phyloP scores from a whole-genome alignment of 352 stramenopile species.

The Phytophthora vignae region DNA sequence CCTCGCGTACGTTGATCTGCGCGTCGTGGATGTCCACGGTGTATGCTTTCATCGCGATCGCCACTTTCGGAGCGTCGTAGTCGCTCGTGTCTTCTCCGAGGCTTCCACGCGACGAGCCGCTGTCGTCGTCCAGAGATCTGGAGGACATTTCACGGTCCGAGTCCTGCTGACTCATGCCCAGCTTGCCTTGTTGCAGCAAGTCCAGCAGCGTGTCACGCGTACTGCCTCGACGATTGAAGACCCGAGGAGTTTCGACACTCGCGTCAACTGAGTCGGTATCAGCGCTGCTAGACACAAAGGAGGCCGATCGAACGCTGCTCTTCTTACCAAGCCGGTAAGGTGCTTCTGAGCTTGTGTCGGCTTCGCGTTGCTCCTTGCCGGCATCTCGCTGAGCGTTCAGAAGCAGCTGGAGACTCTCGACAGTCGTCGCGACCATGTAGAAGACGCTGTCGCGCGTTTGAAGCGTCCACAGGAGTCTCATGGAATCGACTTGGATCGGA shows the following conservation, averaged over 20 bases:
- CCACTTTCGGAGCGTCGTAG: constrained; percentile 33
- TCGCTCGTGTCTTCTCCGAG: constrained; percentile 23
- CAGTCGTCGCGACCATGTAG: constrained; percentile 67
- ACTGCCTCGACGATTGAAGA: constrained; percentile 45
- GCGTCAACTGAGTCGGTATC: constrained; percentile 1
- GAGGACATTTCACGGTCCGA: constrained; percentile 27
- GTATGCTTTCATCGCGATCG: constrained; percentile 71
- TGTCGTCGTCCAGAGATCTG: constrained; percentile 21
- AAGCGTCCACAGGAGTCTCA: constrained; percentile 85
- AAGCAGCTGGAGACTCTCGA: constrained; percentile 62
- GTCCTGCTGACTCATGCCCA: constrained; percentile 44
- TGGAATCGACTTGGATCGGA: constrained; percentile 84
- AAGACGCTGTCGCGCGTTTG: constrained; percentile 77
- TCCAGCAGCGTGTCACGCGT: constrained; percentile 74
- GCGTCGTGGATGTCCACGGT: constrained; percentile 79
- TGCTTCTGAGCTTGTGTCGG: neutral
- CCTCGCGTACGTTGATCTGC: constrained; percentile 84
- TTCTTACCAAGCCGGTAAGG: constrained; percentile 21
- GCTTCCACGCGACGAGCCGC: constrained; percentile 17
- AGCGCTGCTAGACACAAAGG: constrained; percentile 14
- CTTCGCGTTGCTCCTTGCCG: constrained; percentile 13
- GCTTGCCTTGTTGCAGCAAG: constrained; percentile 77
- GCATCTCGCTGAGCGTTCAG: constrained; percentile 40
- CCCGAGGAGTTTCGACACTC: neutral
- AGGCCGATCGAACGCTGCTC: constrained; percentile 31